Percentiles rank a stretch among this genome's conserved stretches.
Evolutionary conservation across 345 rosid genomes (phyloP).

Genomic region (Laguncularia racemosa): DNA sequence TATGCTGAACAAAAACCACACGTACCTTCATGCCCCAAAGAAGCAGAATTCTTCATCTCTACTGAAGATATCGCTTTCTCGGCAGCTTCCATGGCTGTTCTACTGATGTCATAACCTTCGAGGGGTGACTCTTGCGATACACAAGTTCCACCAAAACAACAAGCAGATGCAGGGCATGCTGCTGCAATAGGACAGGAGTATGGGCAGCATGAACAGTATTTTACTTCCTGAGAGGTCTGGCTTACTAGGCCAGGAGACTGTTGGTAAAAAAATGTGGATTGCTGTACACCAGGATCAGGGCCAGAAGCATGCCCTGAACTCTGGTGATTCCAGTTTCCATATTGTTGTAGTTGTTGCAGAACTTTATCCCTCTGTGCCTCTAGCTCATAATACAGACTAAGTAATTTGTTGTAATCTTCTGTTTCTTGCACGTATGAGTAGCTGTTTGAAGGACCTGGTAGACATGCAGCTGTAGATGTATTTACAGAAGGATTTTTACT

Average conservation of each 20-base stretch:
- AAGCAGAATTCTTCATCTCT: conserved; percentile 13
- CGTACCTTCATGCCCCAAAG: conserved; percentile 22
- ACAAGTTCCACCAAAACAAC: conserved; percentile 19
- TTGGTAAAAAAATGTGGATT: conserved; percentile 22
- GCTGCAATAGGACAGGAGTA: conserved; percentile 21
- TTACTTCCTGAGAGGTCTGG: conserved; percentile 20
- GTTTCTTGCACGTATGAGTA: conserved; percentile 17
- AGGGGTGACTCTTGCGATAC: conserved; percentile 10
- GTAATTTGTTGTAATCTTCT: conserved; percentile 38
- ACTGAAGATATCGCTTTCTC: conserved; percentile 45
- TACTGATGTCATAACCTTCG: conserved; percentile 21
- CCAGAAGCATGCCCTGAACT: conserved; percentile 22
- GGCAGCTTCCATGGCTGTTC: conserved; percentile 48
- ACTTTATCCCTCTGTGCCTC: conserved; percentile 51
- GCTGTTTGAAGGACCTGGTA: conserved; percentile 10
- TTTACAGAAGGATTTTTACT: conserved; percentile 14
- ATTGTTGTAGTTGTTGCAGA: conserved; percentile 38
- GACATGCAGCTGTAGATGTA: conserved; percentile 8
- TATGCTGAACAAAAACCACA: not conserved
- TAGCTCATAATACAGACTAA: conserved; percentile 49
- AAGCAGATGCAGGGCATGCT: conserved; percentile 30
- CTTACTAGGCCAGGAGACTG: conserved; percentile 15
- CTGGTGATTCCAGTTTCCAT: conserved; percentile 31
- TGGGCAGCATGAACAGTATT: conserved; percentile 30
- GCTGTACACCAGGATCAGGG: conserved; percentile 20